Percentiles rank a stretch among this genome's conserved stretches.
Evolutionary conservation across 2,329 filamentous ascomycete genomes (phyloP).

Genomic region (Xylariaceae sp.): DNA sequence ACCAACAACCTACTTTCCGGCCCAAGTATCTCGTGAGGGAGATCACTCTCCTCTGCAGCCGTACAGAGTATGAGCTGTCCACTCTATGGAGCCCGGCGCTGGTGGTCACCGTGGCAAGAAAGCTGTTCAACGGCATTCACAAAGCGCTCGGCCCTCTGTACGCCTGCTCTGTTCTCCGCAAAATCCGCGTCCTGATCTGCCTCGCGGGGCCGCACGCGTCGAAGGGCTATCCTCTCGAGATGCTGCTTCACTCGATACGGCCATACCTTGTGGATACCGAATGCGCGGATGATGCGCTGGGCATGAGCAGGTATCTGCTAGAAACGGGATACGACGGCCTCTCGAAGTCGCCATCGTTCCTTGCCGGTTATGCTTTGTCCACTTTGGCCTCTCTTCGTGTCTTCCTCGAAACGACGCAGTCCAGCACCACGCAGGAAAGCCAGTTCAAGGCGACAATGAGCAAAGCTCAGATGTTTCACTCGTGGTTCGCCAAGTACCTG

Average conservation of each 20-base stretch:
- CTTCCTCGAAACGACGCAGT: conserved; percentile 68
- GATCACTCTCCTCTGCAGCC: conserved; percentile 70
- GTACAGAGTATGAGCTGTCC: conserved; percentile 58
- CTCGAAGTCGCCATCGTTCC: conserved; percentile 61
- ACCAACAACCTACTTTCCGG: conserved; percentile 82
- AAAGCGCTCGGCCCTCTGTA: conserved; percentile 80
- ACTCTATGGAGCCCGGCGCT: conserved; percentile 71
- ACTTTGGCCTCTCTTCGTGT: conserved; percentile 71
- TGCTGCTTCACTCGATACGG: conserved; percentile 76
- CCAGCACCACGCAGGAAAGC: conserved; percentile 77
- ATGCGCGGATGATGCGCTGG: conserved; percentile 86
- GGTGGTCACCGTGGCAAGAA: conserved; percentile 68
- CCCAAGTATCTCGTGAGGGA: conserved; percentile 71
- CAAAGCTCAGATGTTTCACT: conserved; percentile 69
- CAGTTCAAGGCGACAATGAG: conserved; percentile 73
- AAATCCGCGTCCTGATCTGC: conserved; percentile 74
- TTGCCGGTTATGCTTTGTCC: conserved; percentile 74
- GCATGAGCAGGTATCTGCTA: conserved; percentile 79
- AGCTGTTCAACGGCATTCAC: conserved; percentile 74
- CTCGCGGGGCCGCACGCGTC: conserved; percentile 70
- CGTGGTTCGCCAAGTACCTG: conserved; percentile 71
- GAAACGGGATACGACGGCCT: conserved; percentile 62
- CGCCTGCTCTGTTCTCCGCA: conserved; percentile 79
- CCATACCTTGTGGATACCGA: conserved; percentile 76
- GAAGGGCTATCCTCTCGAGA: conserved; percentile 78